Evolutionary conservation across 2,329 filamentous ascomycete genomes (phyloP), one percentile per base, ranked within the genome.

Genomic region (Coniochaeta sp.): DNA sequence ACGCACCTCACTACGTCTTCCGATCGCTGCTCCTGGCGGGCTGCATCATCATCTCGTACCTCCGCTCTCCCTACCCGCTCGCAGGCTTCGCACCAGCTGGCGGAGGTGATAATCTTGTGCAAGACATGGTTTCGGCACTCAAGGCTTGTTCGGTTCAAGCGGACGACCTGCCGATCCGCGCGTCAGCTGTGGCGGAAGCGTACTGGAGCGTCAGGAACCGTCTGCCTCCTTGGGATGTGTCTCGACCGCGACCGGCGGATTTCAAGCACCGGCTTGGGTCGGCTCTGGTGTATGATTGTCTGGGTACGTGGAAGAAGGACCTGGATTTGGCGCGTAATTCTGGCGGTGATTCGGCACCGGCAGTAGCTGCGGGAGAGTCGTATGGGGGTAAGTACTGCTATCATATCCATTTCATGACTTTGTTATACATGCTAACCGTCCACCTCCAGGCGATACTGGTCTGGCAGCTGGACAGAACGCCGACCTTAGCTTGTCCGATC

Each of bases 1-100:
- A 81, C 60, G 67, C 73, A 6, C 74, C 77, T 3, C 71, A 78
- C 57, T 76, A 73, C 60, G 68, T 76, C 52, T 74, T 74, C 57
- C 71, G 77, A 35, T 68, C 69, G 38, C 55, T 78, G 31, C 56
- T 78, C 49, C 69, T 71, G 33, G 74, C 77, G 31, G 60, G 65
- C 46, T 74, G 71, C 58, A 67, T 78, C 55, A 63, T 76, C 49
- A 65, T 75, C 57, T 71, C 70, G 30, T 63, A 75, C 10, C 63
- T 78, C 3, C 67, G 76, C 51, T 76, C 74, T 3, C 67, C 70
- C 16, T 71, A 68, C 53, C 65, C 65, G 52, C 14, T 18, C n/a
- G 14, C 38, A 14, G 26, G 20, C 38, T 24, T 42, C 18, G 12
- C n/a, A 12, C 22, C 38, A 14, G 61, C 60, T 18, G 56, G 63